Base-by-base conservation (phyloP, 345 rosid species). In the Ceriops zippeliana region DNA sequence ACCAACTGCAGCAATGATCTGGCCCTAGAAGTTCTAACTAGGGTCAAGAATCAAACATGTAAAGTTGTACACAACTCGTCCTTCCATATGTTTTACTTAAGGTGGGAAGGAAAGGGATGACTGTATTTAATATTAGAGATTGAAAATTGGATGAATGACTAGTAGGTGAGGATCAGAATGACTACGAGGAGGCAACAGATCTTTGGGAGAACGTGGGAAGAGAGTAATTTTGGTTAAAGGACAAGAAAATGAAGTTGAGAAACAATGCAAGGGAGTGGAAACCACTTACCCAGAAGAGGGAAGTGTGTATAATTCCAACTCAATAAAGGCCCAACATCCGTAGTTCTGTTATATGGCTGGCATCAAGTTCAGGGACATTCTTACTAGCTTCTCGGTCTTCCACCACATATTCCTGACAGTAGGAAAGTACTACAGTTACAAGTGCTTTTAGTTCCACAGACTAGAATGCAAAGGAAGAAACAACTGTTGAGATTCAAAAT, bases 241-340 rank as follows among this genome's bases (percentile, higher is more conserved):
- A 52, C 30, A 27, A 34, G 37, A 32, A 32, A 65, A 2, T 17
- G 58, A 61, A 38, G 8, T 27, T 27, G 24, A 13, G n/a, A 27
- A 61, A 31, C 26, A 64, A 35, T 11, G 0, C 13, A 38, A 26
- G 35, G 52, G 21, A 66, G 73, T 56, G 22, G 28, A 63, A 70
- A 64, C 30, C 30, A 47, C 81, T 73, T 77, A 84, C 84, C 62
- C 27, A 66, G 64, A 66, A 68, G 69, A 65, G 19, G 65, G 37
- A 28, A 52, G 42, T 21, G 61, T 51, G 60, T 52, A 47, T n/a
- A 67, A 61, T 60, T 60, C 74, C 71, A 70, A 71, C 75, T 80
- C 72, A 89, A 73, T 75, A 89, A 30, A 89, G 91, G 67, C 91
- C 99, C 86, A 95, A 72, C 96, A 95, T 95, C 77, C 91, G 83